phyloP scores from a whole-genome alignment of 169 alveolate species.

The Perkinsus chesapeaki region DNA sequence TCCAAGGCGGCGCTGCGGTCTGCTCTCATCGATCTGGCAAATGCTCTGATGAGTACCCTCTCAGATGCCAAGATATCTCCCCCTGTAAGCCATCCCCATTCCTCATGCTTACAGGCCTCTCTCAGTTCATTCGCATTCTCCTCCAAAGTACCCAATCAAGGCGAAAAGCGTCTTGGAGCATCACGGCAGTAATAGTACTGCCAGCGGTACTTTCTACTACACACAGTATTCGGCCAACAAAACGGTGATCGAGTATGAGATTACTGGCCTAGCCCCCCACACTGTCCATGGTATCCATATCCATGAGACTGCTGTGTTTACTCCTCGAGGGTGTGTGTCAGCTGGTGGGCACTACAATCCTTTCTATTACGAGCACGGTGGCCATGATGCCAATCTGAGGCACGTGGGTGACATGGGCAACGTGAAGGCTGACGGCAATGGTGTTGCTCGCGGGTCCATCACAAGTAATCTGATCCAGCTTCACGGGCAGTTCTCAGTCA shows the following conservation, averaged over 20 bases:
- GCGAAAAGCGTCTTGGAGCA: not conserved
- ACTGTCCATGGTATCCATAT: not conserved
- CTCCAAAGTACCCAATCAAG: not conserved
- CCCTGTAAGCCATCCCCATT: not conserved
- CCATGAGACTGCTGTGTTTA: not conserved
- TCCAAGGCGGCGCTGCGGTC: not conserved
- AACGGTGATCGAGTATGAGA: not conserved
- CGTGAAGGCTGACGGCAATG: not conserved
- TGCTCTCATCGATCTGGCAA: not conserved
- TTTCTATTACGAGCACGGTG: not conserved
- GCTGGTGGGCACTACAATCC: not conserved
- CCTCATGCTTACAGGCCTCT: not conserved
- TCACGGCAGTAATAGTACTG: not conserved
- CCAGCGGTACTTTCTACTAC: not conserved
- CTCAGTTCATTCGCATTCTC: not conserved
- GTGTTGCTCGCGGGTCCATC: not conserved
- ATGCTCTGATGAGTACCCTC: not conserved
- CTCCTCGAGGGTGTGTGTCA: not conserved
- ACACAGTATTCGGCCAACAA: not conserved
- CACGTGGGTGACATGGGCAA: not conserved
- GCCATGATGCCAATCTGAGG: not conserved
- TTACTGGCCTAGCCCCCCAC: not conserved
- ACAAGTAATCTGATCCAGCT: not conserved
- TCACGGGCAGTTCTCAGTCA: not conserved
- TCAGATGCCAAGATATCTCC: not conserved